These are phyloP conservation scores for Chloris gayana DNA, from an alignment of 176 grass and related monocot genomes.

Conservation along the genomic window DNA sequence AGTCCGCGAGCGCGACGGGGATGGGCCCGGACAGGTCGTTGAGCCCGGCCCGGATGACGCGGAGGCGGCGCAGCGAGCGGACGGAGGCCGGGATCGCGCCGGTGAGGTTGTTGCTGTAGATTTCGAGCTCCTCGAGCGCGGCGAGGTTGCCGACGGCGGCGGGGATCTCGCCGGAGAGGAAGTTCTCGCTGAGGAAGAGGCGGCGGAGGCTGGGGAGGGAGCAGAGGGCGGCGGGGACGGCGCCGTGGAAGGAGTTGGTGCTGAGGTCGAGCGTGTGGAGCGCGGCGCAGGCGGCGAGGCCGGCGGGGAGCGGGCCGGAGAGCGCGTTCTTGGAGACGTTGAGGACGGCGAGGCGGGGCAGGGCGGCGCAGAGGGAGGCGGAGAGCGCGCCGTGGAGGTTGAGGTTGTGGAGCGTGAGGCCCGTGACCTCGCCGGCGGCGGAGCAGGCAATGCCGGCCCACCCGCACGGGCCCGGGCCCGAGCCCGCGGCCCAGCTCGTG, in stretches of 20 bases:
- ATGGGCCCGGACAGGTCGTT: slow-evolving; percentile 79
- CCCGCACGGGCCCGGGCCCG: slow-evolving; percentile 52
- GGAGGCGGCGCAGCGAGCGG: slow-evolving; percentile 56
- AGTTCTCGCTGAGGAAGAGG: slow-evolving; percentile 95
- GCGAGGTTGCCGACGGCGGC: slow-evolving; percentile 52
- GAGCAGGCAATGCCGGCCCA: slow-evolving; percentile 85
- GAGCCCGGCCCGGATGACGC: slow-evolving; percentile 81
- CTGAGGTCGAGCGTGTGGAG: slow-evolving; percentile 91
- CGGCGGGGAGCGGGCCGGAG: slow-evolving; percentile 51
- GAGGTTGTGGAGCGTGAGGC: slow-evolving; percentile 63
- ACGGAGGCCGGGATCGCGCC: slow-evolving; percentile 70
- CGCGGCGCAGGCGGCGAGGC: slow-evolving; percentile 51
- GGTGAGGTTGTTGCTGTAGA: slow-evolving; percentile 97
- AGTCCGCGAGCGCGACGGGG: slow-evolving; percentile 70
- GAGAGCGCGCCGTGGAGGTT: slow-evolving; percentile 69
- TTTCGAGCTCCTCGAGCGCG: slow-evolving; percentile 81
- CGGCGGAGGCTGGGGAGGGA: slow-evolving; percentile 45
- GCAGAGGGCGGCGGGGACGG: slow-evolving; percentile 65
- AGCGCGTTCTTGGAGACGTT: slow-evolving; percentile 87
- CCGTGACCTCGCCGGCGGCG: slow-evolving; percentile 47
- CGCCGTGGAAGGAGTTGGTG: slow-evolving; percentile 69
- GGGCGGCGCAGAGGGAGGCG: slow-evolving; percentile 59
- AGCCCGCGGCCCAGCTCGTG: slow-evolving; percentile 54
- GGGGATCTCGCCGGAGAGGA: slow-evolving; percentile 61
- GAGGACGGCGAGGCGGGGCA: slow-evolving; percentile 60